A percentile compares a stretch with the other conserved stretches of the same genome.
phyloP scores from a whole-genome alignment of 2,329 filamentous ascomycete genomes.

The Zelopaecilomyces penicillatus region DNA sequence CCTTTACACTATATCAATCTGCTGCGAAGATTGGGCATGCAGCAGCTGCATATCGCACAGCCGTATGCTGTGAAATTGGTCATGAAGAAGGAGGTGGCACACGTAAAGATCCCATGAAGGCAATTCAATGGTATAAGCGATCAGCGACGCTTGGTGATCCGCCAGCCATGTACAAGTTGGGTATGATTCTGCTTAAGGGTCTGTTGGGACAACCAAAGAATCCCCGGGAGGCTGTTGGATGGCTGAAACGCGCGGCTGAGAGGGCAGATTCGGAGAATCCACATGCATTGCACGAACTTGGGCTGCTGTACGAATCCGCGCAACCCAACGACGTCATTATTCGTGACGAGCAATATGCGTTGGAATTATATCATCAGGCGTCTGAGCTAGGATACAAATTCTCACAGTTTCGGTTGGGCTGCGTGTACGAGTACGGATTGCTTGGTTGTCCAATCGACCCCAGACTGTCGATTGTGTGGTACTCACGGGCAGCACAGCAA shows the following conservation, averaged over 20 bases:
- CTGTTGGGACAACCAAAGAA: constrained; percentile 81
- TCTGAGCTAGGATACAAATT: constrained; percentile 90
- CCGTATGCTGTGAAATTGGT: constrained; percentile 95
- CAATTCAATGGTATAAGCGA: constrained; percentile 96
- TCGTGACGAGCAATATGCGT: constrained; percentile 72
- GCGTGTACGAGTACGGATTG: constrained; percentile 81
- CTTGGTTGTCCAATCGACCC: constrained; percentile 78
- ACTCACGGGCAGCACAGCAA: constrained; percentile 81
- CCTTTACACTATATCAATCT: constrained; percentile 86
- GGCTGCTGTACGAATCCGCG: constrained; percentile 55
- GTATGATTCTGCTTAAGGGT: constrained; percentile 91
- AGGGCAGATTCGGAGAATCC: constrained; percentile 83
- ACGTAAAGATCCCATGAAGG: constrained; percentile 81
- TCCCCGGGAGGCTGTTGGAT: constrained; percentile 75
- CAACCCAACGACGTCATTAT: constrained; percentile 63
- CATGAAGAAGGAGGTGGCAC: constrained; percentile 92
- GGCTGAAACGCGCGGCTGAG: constrained; percentile 90
- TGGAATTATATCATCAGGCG: constrained; percentile 75
- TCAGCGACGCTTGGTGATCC: constrained; percentile 84
- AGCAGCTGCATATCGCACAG: constrained; percentile 83
- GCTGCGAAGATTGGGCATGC: constrained; percentile 84
- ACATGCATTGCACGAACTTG: constrained; percentile 87
- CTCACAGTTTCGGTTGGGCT: constrained; percentile 82
- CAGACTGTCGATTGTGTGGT: constrained; percentile 84
- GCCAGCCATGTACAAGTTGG: constrained; percentile 96